Conservation (phyloP, 1,284 basidiomycete genomes). For the Lentinus polychrous region DNA sequence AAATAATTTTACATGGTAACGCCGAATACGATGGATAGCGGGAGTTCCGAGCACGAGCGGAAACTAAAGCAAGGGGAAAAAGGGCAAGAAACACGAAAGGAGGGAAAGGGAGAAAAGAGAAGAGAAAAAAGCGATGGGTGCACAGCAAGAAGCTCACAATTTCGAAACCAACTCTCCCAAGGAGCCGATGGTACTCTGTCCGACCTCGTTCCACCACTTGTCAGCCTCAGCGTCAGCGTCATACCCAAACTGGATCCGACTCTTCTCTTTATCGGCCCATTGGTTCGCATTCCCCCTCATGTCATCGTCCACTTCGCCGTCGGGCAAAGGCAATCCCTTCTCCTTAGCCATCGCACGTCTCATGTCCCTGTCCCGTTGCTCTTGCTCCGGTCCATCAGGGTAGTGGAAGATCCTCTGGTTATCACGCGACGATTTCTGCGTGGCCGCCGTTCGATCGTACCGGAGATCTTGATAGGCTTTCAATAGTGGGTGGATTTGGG, state of each 20-base stretch:
- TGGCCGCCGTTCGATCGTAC: conserved; percentile 35
- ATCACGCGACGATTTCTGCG: conserved; percentile 39
- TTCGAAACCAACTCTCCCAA: conserved; percentile 1
- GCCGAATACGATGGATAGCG: no score
- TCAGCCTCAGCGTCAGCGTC: conserved; percentile 45
- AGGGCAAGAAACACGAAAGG: neutral
- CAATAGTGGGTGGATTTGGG: conserved; percentile 40
- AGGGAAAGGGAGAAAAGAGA: neutral
- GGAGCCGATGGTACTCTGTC: conserved; percentile 14
- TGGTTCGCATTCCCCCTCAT: conserved; percentile 37
- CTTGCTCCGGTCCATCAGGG: conserved; percentile 46
- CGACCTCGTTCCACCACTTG: conserved; percentile 36
- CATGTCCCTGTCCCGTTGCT: conserved; percentile 44
- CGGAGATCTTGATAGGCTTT: conserved; percentile 49
- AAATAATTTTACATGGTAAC: no score
- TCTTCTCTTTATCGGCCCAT: conserved; percentile 46
- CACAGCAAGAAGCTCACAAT: conserved; percentile 3
- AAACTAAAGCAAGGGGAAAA: no score
- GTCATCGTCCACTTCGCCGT: conserved; percentile 12
- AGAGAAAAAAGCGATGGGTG: neutral
- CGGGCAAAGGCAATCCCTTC: conserved; percentile 12
- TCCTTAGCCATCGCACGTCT: conserved; percentile 37
- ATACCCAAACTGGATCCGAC: conserved; percentile 36
- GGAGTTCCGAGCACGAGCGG: no score
- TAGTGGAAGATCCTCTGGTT: conserved; percentile 52